Evolutionary conservation across 2,329 filamentous ascomycete species (phyloP), one percentile per base, ranked within the genome.

Genomic region (Dothideomycetes sp.): DNA sequence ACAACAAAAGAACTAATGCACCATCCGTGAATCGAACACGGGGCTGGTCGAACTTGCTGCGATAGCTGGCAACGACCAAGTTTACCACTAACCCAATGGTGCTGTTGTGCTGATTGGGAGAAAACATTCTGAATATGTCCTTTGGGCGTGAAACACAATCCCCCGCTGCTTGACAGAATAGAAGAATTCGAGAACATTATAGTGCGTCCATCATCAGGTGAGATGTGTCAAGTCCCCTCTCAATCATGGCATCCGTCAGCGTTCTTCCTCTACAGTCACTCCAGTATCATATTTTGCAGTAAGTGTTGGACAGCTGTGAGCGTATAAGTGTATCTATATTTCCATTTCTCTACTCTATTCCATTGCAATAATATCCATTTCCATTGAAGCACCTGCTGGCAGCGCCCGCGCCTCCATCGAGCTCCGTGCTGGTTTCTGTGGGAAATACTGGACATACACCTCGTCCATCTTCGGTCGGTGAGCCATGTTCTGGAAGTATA

Each of bases 401-500:
- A 40, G n/a, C 11, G 27, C 27, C 2, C 2, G 5, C 17, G 24
- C 27, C 14, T 40, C 31, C 2, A 2, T 4, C 3, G 29, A 14
- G 14, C 27, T 40, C 27, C 38, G 36, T 18, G 38, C 38, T 9
- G 38, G 38, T 12, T 15, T 40, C 33, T 40, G 38, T 2, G 24
- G 24, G 4, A 40, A 40, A 22, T 32, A 36, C 27, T 11, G 5
- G 2, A 2, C 10, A 36, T 36, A 40, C 14, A 40, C 34, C 27
- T 32, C 27, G 33, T 40, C 18, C 5, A 40, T 10, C n/a, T 40
- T 34, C n/a, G 17, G 33, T 15, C 36, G 3, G 24, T 35, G 31
- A 4, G 16, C 17, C 5, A 40, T 34, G 19, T 40, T 34, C 34
- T 19, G 36, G n/a, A 40, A 18, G 12, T 14, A 40, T 19, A 40